phyloP scores from a whole-genome alignment of 164 flowering plant genomes.

The Malania oleifera region DNA sequence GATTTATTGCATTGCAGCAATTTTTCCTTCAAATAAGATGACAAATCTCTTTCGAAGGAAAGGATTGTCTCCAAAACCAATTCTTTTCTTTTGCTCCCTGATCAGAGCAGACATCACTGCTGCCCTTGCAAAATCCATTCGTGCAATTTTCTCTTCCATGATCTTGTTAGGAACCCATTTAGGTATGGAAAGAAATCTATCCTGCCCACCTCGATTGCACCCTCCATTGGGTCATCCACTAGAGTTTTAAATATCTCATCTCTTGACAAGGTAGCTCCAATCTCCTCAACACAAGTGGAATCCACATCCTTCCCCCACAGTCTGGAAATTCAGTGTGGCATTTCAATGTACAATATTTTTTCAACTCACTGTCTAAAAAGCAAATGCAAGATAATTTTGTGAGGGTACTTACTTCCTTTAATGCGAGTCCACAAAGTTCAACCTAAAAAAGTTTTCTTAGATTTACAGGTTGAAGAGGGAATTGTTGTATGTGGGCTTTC shows the following conservation, averaged over 20 bases:
- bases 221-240: slow-evolving; percentile 74
- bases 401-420: slow-evolving; percentile 68
- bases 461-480: slow-evolving; percentile 45
- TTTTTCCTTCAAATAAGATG: too few relatives aligned
- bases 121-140: slow-evolving; percentile 38
- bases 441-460: slow-evolving; percentile 52
- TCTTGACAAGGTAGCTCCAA: slow-evolving; percentile 51
- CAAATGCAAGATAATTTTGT: background rate
- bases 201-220: slow-evolving; percentile 93
- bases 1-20: too few relatives aligned
- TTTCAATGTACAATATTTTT: background rate
- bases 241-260: slow-evolving; percentile 54
- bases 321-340: slow-evolving; percentile 33
- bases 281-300: slow-evolving; percentile 69
- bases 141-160: slow-evolving; percentile 46
- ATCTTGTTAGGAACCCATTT: slow-evolving; percentile 79
- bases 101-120: slow-evolving; percentile 70
- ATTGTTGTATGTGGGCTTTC: slow-evolving; percentile 27
- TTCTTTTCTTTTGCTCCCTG: slow-evolving; percentile 43
- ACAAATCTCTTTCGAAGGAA: too few relatives aligned
- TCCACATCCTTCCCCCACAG: slow-evolving; percentile 67
- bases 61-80: too few relatives aligned
- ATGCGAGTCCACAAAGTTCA: slow-evolving; percentile 67
- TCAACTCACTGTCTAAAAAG: background rate
- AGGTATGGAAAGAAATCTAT: slow-evolving; percentile 95